phyloP scores from a whole-genome alignment of 1,284 basidiomycete species.

The Cutaneotrichosporon spelunceum region DNA sequence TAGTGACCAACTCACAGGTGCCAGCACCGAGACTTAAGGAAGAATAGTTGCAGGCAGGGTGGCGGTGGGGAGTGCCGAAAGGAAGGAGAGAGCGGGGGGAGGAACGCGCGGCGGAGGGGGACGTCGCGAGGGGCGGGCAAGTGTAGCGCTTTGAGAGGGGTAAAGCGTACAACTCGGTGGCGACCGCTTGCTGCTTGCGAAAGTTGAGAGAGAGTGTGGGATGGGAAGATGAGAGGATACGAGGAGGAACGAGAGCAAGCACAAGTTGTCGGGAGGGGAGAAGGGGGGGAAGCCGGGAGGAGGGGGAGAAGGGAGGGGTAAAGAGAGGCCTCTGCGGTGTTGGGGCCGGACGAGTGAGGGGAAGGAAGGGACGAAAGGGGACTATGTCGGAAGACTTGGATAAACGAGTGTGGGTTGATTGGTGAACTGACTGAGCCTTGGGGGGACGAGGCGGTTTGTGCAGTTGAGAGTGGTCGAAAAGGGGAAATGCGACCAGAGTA shows the following conservation, averaged over 20 bases:
- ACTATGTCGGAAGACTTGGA: background rate
- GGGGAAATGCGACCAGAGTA: background rate
- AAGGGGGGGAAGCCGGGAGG: background rate
- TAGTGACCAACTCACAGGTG: background rate
- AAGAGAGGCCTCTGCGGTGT: background rate
- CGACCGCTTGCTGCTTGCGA: background rate
- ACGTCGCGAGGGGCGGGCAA: background rate
- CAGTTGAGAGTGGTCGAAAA: background rate
- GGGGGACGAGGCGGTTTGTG: background rate
- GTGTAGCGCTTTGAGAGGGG: background rate
- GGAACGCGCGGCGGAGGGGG: background rate
- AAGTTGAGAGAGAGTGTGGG: background rate
- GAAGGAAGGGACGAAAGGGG: background rate
- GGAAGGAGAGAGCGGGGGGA: background rate
- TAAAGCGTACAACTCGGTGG: background rate
- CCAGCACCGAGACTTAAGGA: constrained; percentile 10
- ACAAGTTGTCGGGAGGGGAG: background rate
- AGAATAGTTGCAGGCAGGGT: background rate
- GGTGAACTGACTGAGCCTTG: background rate
- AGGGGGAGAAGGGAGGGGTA: background rate
- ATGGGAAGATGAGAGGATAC: background rate
- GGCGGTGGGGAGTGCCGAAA: constrained; percentile 3
- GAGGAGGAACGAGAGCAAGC: no score
- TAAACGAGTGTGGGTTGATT: constrained; percentile 4
- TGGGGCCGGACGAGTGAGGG: background rate